Conservation (phyloP, 129 eudicot genomes). For the Helianthus annuus region DNA sequence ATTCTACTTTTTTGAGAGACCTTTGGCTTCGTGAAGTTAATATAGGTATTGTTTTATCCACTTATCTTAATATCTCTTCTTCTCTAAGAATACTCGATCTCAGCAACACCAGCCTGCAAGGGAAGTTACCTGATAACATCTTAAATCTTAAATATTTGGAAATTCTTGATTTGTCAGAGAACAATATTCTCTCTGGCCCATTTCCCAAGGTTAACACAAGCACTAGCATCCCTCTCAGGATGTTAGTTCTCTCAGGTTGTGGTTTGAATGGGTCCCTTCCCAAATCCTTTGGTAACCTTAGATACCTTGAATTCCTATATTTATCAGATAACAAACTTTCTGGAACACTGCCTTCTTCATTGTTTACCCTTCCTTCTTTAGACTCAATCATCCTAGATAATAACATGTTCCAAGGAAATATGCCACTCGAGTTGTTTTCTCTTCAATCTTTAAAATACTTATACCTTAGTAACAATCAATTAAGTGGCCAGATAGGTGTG, state of each 20-base stretch:
- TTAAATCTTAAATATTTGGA: constrained; percentile 37
- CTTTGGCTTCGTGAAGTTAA: not conserved
- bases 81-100: constrained; percentile 26
- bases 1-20: constrained; percentile 21
- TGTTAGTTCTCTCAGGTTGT: constrained; percentile 6
- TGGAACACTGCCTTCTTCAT: not conserved
- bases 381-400: not conserved
- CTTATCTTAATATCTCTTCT: constrained; percentile 17
- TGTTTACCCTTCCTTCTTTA: constrained; percentile 18
- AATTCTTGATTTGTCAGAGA: not conserved
- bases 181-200: constrained; percentile 14
- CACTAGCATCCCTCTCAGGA: constrained; percentile 18
- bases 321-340: not conserved
- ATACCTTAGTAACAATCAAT: constrained; percentile 1
- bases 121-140: constrained; percentile 31
- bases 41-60: not conserved
- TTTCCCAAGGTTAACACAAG: constrained; percentile 21
- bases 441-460: not conserved
- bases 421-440: not conserved
- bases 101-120: constrained; percentile 6
- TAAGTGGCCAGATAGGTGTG: constrained; percentile 6
- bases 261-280: not conserved
- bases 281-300: not conserved
- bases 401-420: not conserved
- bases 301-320: not conserved